Percentiles rank a stretch among this genome's conserved stretches.
Conservation (phyloP, 1,284 basidiomycete species). For the Cutaneotrichosporon dermatis region DNA sequence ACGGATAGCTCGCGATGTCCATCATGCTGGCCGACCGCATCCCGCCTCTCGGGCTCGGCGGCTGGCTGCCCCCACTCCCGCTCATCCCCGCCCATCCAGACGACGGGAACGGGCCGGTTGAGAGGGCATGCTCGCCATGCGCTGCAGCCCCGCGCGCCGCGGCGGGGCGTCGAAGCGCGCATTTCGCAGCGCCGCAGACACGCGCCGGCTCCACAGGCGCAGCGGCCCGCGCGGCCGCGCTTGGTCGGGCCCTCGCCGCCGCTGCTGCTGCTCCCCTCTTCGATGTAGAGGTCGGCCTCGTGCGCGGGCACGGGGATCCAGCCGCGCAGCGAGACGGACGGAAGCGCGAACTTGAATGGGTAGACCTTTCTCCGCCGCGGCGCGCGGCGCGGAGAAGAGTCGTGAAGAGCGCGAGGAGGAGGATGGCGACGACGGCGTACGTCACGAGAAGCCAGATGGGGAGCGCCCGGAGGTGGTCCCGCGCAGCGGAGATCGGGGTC, state of each 20-base stretch:
- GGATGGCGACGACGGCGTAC: constrained; percentile 8
- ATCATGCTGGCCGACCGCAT: constrained; percentile 5
- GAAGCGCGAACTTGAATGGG: not conserved
- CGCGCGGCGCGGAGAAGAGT: not conserved
- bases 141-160: not conserved
- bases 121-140: constrained; percentile 10
- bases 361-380: not conserved
- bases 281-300: not conserved
- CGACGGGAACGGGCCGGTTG: not conserved
- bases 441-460: not conserved
- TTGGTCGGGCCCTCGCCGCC: constrained; percentile 3
- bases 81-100: not conserved
- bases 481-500: not conserved
- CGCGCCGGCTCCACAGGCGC: constrained; percentile 9
- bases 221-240: constrained; percentile 6
- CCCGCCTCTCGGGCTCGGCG: constrained; percentile 5
- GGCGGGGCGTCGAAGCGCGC: not conserved
- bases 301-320: not conserved
- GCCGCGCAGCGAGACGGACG: not conserved
- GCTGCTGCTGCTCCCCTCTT: not conserved
- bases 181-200: constrained; percentile 5
- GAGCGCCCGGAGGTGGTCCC: not conserved
- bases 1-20: not conserved
- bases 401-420: constrained; percentile 19
- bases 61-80: constrained; percentile 5